These are phyloP conservation scores for Pontederia paniculata DNA, from an alignment of 176 grass and related monocot genomes.

Conservation along the genomic window DNA sequence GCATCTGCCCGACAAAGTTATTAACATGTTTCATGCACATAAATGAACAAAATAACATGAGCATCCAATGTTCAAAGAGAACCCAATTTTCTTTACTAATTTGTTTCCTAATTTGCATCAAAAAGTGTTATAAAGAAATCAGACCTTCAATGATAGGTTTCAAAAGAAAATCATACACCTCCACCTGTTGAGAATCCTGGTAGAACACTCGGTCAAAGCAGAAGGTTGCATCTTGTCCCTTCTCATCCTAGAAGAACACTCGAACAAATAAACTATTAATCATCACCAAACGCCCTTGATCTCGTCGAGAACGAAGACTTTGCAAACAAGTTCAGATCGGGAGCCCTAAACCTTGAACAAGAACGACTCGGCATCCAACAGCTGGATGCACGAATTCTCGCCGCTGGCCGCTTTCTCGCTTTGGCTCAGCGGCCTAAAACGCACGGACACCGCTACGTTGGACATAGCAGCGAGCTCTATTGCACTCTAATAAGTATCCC, in stretches of 20 bases:
- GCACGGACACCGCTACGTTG: slow-evolving; percentile 63
- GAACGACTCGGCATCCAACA: slow-evolving; percentile 54
- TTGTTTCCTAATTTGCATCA: no score
- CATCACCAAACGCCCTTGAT: neutral
- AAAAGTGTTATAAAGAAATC: neutral
- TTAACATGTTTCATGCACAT: neutral
- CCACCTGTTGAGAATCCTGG: slow-evolving; percentile 43
- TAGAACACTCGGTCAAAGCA: slow-evolving; percentile 80
- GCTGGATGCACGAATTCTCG: slow-evolving; percentile 42
- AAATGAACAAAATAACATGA: neutral
- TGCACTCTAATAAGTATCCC: no score
- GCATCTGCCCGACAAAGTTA: slow-evolving; percentile 33
- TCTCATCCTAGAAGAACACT: slow-evolving; percentile 40
- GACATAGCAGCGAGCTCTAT: slow-evolving; percentile 28
- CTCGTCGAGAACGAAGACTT: neutral
- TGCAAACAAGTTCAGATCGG: neutral
- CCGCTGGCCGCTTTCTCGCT: slow-evolving; percentile 50
- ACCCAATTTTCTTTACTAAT: no score
- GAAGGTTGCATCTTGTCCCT: slow-evolving; percentile 61
- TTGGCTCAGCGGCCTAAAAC: slow-evolving; percentile 62
- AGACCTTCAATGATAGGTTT: slow-evolving; percentile 63
- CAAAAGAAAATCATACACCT: slow-evolving; percentile 62
- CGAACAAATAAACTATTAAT: neutral
- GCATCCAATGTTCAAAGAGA: neutral
- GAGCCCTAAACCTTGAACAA: slow-evolving; percentile 38